Base-by-base conservation (phyloP, 345 rosid species). In the Draba incana region DNA sequence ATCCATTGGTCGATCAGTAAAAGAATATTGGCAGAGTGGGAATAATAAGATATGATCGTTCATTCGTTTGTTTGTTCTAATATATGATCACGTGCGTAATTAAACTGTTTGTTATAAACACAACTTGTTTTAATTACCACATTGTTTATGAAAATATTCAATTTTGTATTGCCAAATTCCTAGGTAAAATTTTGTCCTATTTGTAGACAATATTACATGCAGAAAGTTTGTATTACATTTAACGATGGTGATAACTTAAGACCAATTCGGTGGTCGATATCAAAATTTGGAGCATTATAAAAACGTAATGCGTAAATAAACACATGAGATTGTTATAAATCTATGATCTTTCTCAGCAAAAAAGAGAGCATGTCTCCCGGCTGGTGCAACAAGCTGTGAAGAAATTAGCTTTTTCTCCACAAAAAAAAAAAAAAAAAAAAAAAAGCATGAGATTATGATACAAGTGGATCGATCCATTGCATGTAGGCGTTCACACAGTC, bases 21-120 rank as follows among this genome's bases (percentile, higher is more conserved):
- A 74, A 67, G 73, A 61, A 67, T 74, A 74, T 67, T 68, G 44
- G 60, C 73, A 67, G 72, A 74, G 63, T 67, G 64, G 73, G 69
- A 67, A 74, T 67, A 74, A 20, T 60, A 60, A 60, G 68, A 74
- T 60, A 60, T 74, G 72, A 66, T 74, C 63, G 62, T 51, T 45
- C 28, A 31, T 70, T 76, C 51, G 13, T 65, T 64, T 57, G 16
- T 65, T 58, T 64, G 58, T 72, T 66, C 43, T 35, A 52, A 66
- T 60, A 67, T 61, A 52, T 27, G 49, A 74, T 61, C 73, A 74
- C 78, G 78, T 74, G 73, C 68, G 78, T 57, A 61, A 67, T 67
- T 0, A 44, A 53, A 33, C 37, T 33, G 8, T 33, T 33, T 6
- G 37, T 33, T 31, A 33, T 6, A 33, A 6, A 35, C 44, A 51